Evolutionary conservation across 1,139 yeast genomes (phyloP), one percentile per base, ranked within the genome.

Genomic region (Meyerozyma sp.): DNA sequence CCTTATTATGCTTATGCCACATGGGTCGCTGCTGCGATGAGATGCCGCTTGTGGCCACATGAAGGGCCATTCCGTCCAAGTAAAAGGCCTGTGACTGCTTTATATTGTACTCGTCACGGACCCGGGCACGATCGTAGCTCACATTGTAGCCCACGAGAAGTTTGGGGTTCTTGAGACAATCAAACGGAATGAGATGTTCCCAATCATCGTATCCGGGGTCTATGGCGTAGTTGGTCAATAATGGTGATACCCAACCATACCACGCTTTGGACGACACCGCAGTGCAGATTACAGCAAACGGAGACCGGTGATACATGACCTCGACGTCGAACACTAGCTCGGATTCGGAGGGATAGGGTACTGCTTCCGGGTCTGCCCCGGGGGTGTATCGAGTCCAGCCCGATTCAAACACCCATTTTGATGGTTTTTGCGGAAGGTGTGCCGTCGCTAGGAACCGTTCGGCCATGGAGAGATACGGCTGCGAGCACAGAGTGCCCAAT

Each of bases 231-330:
- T 58, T 79, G 2, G 82, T 70, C 14, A 93, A 62, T 59, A 77
- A 81, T 0, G 98, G 98, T 0, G 96, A 89, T 1, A 89, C 82
- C 99, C 99, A 94, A 0, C 84, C 83, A 59, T 91, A 94, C 96
- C 98, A 90, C 0, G 97, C 96, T 16, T 75, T 68, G 0, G 73
- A 59, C 0, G 96, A 81, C 1, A 77, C 84, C 8, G 97, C 95
- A 0, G 89, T 80, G 1, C 96, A 96, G 63, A 94, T 59, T 0
- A 87, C 81, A 0, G 98, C 82, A 59, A 81, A 90, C 8, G 77
- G 78, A 0, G 94, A 79, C 1, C 79, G 61, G 50, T 88, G 84
- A 65, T 89, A 91, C 58, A 91, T 59, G 0, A 85, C 89, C 60
- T 94, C 99, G 7, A 88, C 93, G 62, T 94, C 99, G 61, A 93